These are phyloP conservation scores for Lasiodiplodia gonubiensis DNA, from an alignment of 2,329 filamentous ascomycete genomes.

Conservation along the genomic window DNA sequence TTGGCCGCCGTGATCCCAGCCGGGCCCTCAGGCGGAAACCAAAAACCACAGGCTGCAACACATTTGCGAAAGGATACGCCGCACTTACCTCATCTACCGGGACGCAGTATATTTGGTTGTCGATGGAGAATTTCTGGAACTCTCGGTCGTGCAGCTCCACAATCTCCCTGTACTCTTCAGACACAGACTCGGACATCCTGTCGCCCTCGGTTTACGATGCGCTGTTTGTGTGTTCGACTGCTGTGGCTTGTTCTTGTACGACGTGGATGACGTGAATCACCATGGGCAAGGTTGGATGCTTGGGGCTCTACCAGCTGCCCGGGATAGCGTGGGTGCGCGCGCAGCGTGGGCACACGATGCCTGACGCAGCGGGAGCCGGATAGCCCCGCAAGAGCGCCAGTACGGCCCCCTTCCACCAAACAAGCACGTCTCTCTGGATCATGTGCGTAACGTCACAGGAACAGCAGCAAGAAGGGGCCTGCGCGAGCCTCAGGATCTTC, in stretches of 20 bases:
- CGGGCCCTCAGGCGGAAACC: background rate
- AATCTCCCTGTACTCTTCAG: conserved; percentile 29
- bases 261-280: conserved; percentile 26
- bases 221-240: background rate
- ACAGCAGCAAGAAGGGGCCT: conserved; percentile 10
- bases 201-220: background rate
- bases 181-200: conserved; percentile 30
- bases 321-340: conserved; percentile 28
- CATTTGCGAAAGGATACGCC: background rate
- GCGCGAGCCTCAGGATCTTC: conserved; percentile 22
- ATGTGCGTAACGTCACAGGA: conserved; percentile 26
- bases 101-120: conserved; percentile 46
- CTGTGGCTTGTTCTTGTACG: conserved; percentile 27
- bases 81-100: conserved; percentile 44
- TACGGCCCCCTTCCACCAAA: conserved; percentile 25
- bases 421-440: conserved; percentile 20
- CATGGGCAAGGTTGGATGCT: conserved; percentile 25
- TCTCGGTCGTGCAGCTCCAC: conserved; percentile 45
- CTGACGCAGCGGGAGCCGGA: conserved; percentile 28
- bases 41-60: background rate
- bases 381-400: conserved; percentile 29
- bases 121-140: conserved; percentile 47
- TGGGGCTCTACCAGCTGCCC: conserved; percentile 26
- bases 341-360: conserved; percentile 28
- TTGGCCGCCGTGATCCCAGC: conserved; percentile 1